Evolutionary conservation across 441 rosid genomes (phyloP).

Genomic region (Brassica balearica): DNA sequence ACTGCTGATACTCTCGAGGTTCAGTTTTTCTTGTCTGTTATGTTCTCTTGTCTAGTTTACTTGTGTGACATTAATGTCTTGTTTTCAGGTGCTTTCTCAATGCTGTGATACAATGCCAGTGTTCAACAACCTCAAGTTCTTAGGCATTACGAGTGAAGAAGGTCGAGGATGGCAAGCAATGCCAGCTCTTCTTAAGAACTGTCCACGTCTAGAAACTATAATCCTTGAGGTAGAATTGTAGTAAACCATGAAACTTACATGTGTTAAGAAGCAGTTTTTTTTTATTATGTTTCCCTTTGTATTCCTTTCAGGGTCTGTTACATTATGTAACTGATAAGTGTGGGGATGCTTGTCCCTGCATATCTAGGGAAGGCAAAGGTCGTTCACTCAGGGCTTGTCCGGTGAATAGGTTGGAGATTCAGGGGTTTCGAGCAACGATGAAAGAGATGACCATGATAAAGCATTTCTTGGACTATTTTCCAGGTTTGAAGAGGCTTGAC

Average conservation of each 20-base stretch:
- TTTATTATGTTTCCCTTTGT: background rate
- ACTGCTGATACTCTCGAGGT: slow-evolving; percentile 23
- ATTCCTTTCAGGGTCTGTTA: background rate
- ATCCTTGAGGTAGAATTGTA: background rate
- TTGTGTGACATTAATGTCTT: background rate
- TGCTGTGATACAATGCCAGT: background rate
- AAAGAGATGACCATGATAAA: slow-evolving; percentile 8
- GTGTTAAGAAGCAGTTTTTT: background rate
- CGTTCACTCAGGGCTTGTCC: slow-evolving; percentile 8
- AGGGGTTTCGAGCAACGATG: background rate
- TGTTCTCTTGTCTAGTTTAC: background rate
- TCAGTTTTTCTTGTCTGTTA: background rate
- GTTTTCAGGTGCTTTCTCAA: slow-evolving; percentile 6
- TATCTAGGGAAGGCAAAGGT: background rate
- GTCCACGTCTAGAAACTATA: slow-evolving; percentile 20
- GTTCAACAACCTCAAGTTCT: slow-evolving; percentile 9
- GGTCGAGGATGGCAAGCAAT: slow-evolving; percentile 5
- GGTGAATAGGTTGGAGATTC: slow-evolving; percentile 4
- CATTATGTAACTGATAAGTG: background rate
- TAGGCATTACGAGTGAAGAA: background rate
- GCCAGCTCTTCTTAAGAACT: slow-evolving; percentile 6
- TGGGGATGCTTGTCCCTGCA: slow-evolving; percentile 7
- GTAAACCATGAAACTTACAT: background rate
- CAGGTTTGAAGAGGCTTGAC: background rate
- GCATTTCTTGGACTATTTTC: slow-evolving; percentile 5